Evolutionary conservation across 345 rosid genomes (phyloP).

Genomic region (Litchi chinensis): DNA sequence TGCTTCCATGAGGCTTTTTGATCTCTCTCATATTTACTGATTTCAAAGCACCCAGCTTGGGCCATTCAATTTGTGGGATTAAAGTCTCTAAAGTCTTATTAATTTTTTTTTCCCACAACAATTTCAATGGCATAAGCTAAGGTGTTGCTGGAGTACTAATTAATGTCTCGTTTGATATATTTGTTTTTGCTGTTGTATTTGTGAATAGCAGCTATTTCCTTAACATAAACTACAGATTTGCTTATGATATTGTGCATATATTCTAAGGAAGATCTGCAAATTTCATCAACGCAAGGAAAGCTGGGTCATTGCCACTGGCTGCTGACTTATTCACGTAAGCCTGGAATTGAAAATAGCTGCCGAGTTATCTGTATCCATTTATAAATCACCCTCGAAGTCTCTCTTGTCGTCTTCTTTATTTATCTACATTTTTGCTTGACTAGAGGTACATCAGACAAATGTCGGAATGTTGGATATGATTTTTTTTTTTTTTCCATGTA

Average conservation of each 20-base stretch:
- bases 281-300: neutral
- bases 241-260: conserved; percentile 94
- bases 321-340: neutral
- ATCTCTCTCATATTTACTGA: neutral
- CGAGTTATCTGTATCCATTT: neutral
- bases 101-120: neutral
- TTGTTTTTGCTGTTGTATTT: conserved; percentile 1
- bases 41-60: neutral
- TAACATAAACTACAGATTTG: conserved; percentile 69
- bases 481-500: no score
- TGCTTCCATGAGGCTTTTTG: neutral
- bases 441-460: neutral
- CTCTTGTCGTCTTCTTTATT: conserved; percentile 3
- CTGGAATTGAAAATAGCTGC: neutral
- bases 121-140: neutral
- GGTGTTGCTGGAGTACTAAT: neutral
- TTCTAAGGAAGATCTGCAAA: conserved; percentile 48
- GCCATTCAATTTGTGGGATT: neutral
- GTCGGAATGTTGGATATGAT: no score
- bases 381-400: neutral
- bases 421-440: neutral
- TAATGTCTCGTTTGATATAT: neutral
- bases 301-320: neutral
- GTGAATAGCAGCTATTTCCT: conserved; percentile 37
- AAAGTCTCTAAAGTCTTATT: neutral